Evolutionary conservation across 2,329 filamentous ascomycete genomes (phyloP), one percentile per base, ranked within the genome.

Genomic region (Aaosphaeria pasadenensis): DNA sequence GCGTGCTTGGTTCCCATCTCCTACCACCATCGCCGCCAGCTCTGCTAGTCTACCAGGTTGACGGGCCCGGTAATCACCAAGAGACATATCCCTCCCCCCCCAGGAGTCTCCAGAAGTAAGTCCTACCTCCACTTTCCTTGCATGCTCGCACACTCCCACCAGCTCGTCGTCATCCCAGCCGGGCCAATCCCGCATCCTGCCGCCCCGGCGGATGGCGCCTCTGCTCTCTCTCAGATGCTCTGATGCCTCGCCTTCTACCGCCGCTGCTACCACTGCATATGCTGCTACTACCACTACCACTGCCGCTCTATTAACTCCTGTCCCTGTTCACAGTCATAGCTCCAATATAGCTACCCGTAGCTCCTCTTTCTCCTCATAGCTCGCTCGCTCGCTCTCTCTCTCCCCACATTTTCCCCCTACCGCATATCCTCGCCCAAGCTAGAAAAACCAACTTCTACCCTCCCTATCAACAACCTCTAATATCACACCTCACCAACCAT

Each of bases 61-160:
- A 59, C 56, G 63, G 64, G 58, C 53, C 57, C 59, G 58, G 59
- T 64, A 63, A 62, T 63, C 59, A 66, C 52, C 60, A 59, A 59
- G 53, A 60, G 55, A 58, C 58, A 60, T 62, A 57, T 36, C 33
- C n/a, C 33, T 36, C 33, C 33, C 33, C n/a, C 33, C 33, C 33
- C 33, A 56, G 54, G 59, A 54, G 50, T 54, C 41, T 43, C 50
- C 55, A 58, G 47, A 59, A 45, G 52, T 57, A 53, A 55, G 55
- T 60, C 53, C 57, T 36, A n/a, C 49, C 52, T 57, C 52, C 50
- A 51, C 52, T 54, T 54, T 60, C 62, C 61, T 62, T 65, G 60
- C 62, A 60, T 61, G 33, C n/a, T n/a, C 33, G 7, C n/a, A n/a
- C 33, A 48, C 41, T 11, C 54, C 55, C 51, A 51, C 56, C 51